phyloP scores from a whole-genome alignment of 2,329 filamentous ascomycete genomes.

The Raffaelea ambrosiae region DNA sequence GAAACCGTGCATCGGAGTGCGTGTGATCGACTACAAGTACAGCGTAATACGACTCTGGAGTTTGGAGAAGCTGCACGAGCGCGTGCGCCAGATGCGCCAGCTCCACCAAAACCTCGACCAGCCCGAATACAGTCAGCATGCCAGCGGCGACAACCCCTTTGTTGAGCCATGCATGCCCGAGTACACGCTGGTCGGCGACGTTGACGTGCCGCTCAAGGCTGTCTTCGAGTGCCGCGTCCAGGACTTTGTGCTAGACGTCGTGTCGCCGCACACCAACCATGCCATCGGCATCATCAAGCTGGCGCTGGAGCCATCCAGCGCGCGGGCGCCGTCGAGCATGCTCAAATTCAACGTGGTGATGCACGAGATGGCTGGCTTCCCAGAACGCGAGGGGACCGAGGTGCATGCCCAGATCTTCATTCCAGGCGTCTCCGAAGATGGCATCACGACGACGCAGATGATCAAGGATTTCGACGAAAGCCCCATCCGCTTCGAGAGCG shows the following conservation, averaged over 20 bases:
- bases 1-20: constrained; percentile 85
- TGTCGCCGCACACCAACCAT: constrained; percentile 86
- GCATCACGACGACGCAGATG: constrained; percentile 91
- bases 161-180: constrained; percentile 83
- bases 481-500: constrained; percentile 88
- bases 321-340: constrained; percentile 82
- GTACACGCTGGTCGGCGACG: constrained; percentile 87
- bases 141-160: constrained; percentile 78
- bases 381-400: constrained; percentile 89
- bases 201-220: constrained; percentile 81
- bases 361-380: constrained; percentile 90
- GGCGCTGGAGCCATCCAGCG: constrained; percentile 86
- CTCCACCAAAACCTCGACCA: constrained; percentile 95
- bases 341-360: constrained; percentile 98
- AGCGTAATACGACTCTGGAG: constrained; percentile 89
- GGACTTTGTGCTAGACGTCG: constrained; percentile 83
- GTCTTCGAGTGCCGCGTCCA: constrained; percentile 94
- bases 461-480: constrained; percentile 90
- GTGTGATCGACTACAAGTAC: constrained; percentile 85
- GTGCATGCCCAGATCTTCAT: constrained; percentile 97
- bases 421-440: constrained; percentile 79
- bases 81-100: constrained; percentile 87
- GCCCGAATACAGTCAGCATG: constrained; percentile 88
- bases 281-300: constrained; percentile 85
- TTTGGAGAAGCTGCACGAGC: constrained; percentile 78